A percentile compares a stretch with the other conserved stretches of the same genome.
These are phyloP conservation scores for Kondoa malvinella DNA, from an alignment of 768 basidiomycete species.

Conservation along the genomic window DNA sequence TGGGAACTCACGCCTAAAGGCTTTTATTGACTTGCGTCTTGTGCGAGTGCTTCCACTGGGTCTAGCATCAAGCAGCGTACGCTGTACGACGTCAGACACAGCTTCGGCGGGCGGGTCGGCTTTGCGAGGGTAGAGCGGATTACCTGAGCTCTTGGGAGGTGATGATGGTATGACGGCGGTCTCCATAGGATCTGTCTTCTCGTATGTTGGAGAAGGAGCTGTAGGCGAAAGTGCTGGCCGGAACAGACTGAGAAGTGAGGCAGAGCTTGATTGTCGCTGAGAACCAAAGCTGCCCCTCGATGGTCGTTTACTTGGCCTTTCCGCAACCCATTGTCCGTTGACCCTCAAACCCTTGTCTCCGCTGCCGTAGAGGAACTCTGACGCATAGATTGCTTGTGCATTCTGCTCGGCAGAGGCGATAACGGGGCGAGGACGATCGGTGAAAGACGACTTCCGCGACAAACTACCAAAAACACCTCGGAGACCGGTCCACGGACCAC, in stretches of 20 bases:
- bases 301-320: background rate
- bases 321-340: background rate
- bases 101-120: background rate
- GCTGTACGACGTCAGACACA: background rate
- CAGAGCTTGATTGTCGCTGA: background rate
- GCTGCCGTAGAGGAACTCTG: background rate
- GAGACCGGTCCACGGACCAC: background rate
- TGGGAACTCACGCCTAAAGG: background rate
- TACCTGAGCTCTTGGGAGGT: background rate
- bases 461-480: background rate
- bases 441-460: background rate
- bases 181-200: background rate
- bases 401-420: background rate
- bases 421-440: background rate
- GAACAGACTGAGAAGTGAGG: background rate
- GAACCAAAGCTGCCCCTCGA: background rate
- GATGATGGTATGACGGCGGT: background rate
- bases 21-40: background rate
- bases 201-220: background rate
- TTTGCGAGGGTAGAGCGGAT: too few species aligned
- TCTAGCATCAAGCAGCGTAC: background rate
- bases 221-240: background rate
- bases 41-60: background rate
- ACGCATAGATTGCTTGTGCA: background rate
- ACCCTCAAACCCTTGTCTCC: background rate